Evolutionary conservation across 1,139 yeast genomes (phyloP).

Genomic region (Hyphopichia khmerensis): DNA sequence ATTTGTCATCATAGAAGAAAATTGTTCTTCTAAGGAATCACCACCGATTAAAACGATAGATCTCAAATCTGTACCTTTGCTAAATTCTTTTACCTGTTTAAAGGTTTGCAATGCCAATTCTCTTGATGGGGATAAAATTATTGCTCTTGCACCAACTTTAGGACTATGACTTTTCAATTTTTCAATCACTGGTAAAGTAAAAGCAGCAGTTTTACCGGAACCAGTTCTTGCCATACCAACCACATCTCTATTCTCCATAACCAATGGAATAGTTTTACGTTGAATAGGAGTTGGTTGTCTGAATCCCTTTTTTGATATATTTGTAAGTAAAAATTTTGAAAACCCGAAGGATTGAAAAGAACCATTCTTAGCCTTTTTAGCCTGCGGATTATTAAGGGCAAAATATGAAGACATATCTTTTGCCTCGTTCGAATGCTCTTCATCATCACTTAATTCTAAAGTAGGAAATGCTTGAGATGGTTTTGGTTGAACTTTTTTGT

Average conservation of each 20-base stretch:
- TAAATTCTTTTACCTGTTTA: conserved; percentile 85
- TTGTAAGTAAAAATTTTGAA: conserved; percentile 65
- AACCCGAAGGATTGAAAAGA: conserved; percentile 90
- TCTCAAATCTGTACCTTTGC: conserved; percentile 80
- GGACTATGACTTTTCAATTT: conserved; percentile 80
- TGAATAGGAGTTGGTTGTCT: conserved; percentile 98
- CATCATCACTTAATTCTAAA: conserved; percentile 68
- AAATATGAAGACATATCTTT: conserved; percentile 44
- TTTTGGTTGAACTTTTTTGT: conserved; percentile 5
- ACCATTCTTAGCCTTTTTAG: conserved; percentile 72
- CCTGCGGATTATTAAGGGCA: conserved; percentile 41
- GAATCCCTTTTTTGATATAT: conserved; percentile 82
- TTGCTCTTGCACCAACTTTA: conserved; percentile 80
- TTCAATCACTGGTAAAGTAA: conserved; percentile 89
- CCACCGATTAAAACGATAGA: conserved; percentile 89
- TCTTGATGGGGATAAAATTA: conserved; percentile 87
- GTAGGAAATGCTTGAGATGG: conserved; percentile 48
- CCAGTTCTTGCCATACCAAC: conserved; percentile 99
- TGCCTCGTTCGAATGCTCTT: conserved; percentile 38
- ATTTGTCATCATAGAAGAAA: conserved; percentile 85
- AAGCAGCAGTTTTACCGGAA: conserved; percentile 98
- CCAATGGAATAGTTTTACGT: conserved; percentile 88
- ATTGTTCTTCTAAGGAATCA: conserved; percentile 95
- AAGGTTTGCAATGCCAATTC: conserved; percentile 91
- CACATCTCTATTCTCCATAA: conserved; percentile 85